Percentiles rank a stretch among this genome's conserved stretches.
These are phyloP conservation scores for Blastosporella zonata DNA, from an alignment of 1,284 basidiomycete species.

Conservation along the genomic window DNA sequence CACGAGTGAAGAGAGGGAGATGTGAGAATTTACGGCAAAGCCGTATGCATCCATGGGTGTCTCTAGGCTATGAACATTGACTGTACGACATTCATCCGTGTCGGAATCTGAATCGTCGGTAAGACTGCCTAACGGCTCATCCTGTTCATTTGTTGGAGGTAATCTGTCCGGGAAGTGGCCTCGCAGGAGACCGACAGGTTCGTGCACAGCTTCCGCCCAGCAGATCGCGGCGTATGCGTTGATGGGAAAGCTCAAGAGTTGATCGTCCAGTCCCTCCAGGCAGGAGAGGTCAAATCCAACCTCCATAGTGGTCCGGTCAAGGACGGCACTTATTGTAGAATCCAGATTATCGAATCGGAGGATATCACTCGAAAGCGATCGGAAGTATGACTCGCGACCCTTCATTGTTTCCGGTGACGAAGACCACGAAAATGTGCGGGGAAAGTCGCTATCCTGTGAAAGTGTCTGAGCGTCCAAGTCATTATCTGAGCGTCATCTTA, in stretches of 20 bases:
- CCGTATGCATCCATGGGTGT: conserved; percentile 1
- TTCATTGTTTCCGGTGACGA: conserved; percentile 10
- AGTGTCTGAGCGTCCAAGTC: conserved; percentile 6
- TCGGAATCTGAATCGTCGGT: conserved; percentile 28
- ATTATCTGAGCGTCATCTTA: neutral
- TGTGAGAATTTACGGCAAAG: neutral
- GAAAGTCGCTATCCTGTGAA: conserved; percentile 17
- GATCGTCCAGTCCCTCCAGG: conserved; percentile 36
- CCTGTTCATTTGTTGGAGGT: neutral
- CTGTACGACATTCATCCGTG: conserved; percentile 26
- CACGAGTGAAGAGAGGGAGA: conserved; percentile 4
- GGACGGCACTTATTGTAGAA: conserved; percentile 13
- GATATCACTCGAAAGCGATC: conserved; percentile 17
- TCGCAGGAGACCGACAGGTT: conserved; percentile 4
- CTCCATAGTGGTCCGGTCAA: conserved; percentile 35
- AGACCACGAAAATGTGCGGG: conserved; percentile 17
- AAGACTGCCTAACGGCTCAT: conserved; percentile 9
- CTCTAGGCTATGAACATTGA: conserved; percentile 21
- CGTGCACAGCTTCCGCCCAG: conserved; percentile 27
- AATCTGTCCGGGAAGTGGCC: neutral
- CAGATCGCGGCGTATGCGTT: conserved; percentile 34
- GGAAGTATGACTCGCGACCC: conserved; percentile 7
- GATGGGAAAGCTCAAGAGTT: conserved; percentile 32
- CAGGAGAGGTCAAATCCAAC: conserved; percentile 36
- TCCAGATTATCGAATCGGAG: conserved; percentile 14